Evolutionary conservation across 1,139 yeast species (phyloP).

Genomic region (Geotrichum aggregatum): DNA sequence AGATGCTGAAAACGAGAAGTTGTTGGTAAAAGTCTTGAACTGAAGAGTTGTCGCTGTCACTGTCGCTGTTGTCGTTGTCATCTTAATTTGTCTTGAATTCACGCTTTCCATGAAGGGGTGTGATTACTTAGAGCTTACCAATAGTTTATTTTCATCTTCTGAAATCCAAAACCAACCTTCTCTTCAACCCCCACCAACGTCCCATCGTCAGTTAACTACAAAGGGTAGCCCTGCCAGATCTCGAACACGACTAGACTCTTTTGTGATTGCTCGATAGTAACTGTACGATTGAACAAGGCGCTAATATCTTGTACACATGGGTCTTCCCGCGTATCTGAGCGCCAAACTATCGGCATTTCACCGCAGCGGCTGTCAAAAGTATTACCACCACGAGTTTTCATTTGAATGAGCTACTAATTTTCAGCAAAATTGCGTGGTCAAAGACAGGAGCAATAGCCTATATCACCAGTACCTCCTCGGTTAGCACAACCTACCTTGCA

Average conservation of each 20-base stretch:
- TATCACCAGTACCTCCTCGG: constrained; percentile 38
- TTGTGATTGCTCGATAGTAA: too few relatives aligned
- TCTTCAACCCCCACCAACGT: too few relatives aligned
- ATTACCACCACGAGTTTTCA: background rate
- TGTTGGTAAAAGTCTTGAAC: too few relatives aligned
- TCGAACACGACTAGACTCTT: too few relatives aligned
- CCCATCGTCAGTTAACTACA: too few relatives aligned
- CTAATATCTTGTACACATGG: background rate
- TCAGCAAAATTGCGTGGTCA: constrained; percentile 60
- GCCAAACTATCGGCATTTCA: constrained; percentile 13
- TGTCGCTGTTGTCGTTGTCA: background rate
- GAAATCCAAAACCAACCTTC: too few relatives aligned
- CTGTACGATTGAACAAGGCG: too few relatives aligned
- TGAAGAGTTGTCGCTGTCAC: too few relatives aligned
- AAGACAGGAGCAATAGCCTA: constrained; percentile 71
- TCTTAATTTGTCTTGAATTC: background rate
- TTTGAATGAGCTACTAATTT: background rate
- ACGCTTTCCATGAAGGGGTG: too few relatives aligned
- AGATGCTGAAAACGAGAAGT: background rate
- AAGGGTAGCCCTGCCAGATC: too few relatives aligned
- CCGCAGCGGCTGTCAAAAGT: constrained; percentile 19
- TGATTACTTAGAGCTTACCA: too few relatives aligned
- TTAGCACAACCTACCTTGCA: constrained; percentile 57
- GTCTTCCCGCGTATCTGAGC: constrained; percentile 9
- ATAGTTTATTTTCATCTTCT: too few relatives aligned